phyloP scores from a whole-genome alignment of 495 filamentous ascomycete genomes.

The Trichoderma gamsii region DNA sequence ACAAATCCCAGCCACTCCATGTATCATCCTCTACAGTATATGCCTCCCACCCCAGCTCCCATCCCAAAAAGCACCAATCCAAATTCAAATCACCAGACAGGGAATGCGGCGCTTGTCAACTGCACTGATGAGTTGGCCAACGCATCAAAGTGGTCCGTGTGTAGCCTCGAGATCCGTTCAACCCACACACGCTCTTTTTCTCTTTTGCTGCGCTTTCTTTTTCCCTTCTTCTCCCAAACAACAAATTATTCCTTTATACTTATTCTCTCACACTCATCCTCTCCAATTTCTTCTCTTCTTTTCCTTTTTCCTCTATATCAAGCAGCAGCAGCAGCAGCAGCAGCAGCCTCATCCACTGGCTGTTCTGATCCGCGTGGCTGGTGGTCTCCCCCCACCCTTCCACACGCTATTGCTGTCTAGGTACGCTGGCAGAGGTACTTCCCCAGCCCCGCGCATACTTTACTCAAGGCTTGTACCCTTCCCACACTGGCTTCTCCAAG shows the following conservation, averaged over 20 bases:
- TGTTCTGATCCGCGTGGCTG: neutral
- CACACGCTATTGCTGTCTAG: neutral
- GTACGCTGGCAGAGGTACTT: too few relatives aligned
- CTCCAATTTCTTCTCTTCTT: slow-evolving; percentile 17
- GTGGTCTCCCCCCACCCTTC: neutral
- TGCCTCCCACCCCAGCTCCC: neutral
- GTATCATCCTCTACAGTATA: neutral
- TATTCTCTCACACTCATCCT: slow-evolving; percentile 6
- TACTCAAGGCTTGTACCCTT: neutral
- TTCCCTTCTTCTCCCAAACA: slow-evolving; percentile 12
- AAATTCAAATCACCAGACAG: slow-evolving; percentile 5
- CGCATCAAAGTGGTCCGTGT: slow-evolving; percentile 39
- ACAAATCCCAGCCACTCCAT: neutral
- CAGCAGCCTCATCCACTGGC: neutral
- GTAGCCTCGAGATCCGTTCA: slow-evolving; percentile 25
- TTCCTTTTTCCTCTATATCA: slow-evolving; percentile 17
- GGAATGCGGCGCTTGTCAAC: slow-evolving; percentile 15
- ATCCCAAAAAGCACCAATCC: neutral
- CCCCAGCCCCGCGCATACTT: slow-evolving; percentile 5
- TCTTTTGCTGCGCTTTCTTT: slow-evolving; percentile 16
- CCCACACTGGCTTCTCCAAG: neutral
- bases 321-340: neutral
- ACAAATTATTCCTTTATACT: slow-evolving; percentile 15
- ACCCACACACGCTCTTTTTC: neutral
- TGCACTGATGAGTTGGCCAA: slow-evolving; percentile 31